A percentile compares a stretch with the other conserved stretches of the same genome.
Conservation (phyloP, 2,329 filamentous ascomycete genomes). For the Aaosphaeria pasadenensis region DNA sequence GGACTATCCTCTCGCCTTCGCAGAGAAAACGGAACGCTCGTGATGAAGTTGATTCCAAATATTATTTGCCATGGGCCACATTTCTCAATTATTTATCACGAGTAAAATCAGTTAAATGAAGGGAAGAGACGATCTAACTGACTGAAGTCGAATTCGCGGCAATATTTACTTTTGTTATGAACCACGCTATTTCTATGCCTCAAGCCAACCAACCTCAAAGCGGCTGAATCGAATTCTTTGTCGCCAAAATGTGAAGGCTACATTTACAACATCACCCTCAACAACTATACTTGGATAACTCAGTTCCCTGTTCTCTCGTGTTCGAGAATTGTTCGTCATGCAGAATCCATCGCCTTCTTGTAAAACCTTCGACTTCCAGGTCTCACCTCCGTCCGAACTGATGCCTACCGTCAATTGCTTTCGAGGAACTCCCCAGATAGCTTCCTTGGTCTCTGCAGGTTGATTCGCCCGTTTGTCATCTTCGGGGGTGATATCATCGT, state of each 20-base stretch:
- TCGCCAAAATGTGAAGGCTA: slow-evolving; percentile 45
- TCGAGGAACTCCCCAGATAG: slow-evolving; percentile 45
- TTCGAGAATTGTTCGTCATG: slow-evolving; percentile 44
- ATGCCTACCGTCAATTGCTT: slow-evolving; percentile 35
- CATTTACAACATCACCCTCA: slow-evolving; percentile 27
- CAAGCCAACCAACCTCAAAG: slow-evolving; percentile 26
- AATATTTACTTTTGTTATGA: no score
- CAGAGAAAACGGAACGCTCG: no score
- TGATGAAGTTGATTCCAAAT: no score
- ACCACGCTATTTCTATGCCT: not conserved
- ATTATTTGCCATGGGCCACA: no score
- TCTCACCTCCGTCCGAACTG: slow-evolving; percentile 36
- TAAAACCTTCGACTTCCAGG: slow-evolving; percentile 39
- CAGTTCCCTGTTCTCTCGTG: slow-evolving; percentile 43
- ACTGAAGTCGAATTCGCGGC: no score
- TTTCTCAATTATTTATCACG: no score
- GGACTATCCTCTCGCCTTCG: no score
- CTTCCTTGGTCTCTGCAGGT: slow-evolving; percentile 33
- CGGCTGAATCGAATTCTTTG: slow-evolving; percentile 40
- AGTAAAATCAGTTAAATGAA: no score
- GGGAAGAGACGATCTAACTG: no score
- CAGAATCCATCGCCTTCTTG: slow-evolving; percentile 48
- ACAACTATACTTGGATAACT: slow-evolving; percentile 45
- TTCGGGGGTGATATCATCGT: slow-evolving; percentile 45
- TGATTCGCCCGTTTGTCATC: slow-evolving; percentile 42